Evolutionary conservation across 108 stramenopile species (phyloP), one percentile per base, ranked within the genome.

Genomic region (Fragilaria crotonensis): DNA sequence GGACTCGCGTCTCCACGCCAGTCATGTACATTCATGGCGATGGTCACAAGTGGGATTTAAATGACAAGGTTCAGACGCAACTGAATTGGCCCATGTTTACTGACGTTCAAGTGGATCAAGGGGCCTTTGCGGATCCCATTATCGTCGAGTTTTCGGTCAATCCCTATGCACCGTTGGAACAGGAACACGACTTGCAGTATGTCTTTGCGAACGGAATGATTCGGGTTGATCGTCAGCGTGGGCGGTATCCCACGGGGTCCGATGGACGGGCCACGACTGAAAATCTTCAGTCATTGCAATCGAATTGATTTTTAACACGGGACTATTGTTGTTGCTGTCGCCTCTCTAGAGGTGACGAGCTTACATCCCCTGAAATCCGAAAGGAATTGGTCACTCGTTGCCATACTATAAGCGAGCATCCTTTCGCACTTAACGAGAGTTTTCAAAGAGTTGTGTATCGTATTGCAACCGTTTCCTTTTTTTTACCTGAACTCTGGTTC

Each of bases 1-100:
- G 29, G 28, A 53, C 45, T 30, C 56, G 56, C 0, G 19, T n/a
- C 21, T 5, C 47, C 30, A 25, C 59, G 20, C 63, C 69, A 20
- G 49, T 70, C 7, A 2, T 70, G 2, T 70, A 70, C 51, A 9
- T 70, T 14, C 69, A 70, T 23, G 69, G 69, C 14, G 69, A 70
- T 54, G 69, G 69, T 19, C 69, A 70, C 57, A 48, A 49, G 5
- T 70, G 69, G 69, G 60, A 61, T 28, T 41, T 68, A 30, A 50
- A 68, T 33, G 48, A 32, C 28, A 68, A 60, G 47, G 26, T 68
- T 0, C 20, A 31, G n/a, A 31, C 57, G 18, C 67, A 68, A 30
- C 41, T 61, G 1, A 44, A 47, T 18, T 68, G 67, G 67, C 36
- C 59, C 11, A 48, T 45, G 7, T 54, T 54, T 14, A 19, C 33